A percentile compares a stretch with the other conserved stretches of the same genome.
Evolutionary conservation across 306 rosid genomes (phyloP).

Genomic region (Sicyos edulis): DNA sequence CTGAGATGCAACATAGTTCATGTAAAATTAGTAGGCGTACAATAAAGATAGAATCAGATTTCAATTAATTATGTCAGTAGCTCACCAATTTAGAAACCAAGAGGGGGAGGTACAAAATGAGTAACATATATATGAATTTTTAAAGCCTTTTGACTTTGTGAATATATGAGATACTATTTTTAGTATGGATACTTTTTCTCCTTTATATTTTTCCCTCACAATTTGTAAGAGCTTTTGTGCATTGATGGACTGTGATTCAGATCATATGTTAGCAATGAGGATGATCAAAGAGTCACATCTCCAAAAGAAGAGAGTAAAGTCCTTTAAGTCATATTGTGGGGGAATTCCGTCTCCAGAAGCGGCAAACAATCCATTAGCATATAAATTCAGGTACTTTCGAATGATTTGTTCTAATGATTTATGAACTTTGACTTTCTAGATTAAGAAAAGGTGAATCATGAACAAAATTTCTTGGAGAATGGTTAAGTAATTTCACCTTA

Average conservation of each 20-base stretch:
- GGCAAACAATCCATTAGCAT: slow-evolving; percentile 92
- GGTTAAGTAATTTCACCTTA: neutral
- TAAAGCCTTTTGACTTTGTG: neutral
- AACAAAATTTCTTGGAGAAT: neutral
- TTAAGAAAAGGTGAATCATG: neutral
- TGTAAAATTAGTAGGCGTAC: neutral
- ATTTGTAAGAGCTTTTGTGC: neutral
- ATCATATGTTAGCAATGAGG: slow-evolving; percentile 99
- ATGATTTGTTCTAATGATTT: neutral
- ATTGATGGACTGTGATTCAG: slow-evolving; percentile 33
- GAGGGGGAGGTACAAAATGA: neutral
- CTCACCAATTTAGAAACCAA: neutral
- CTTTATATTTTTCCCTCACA: slow-evolving; percentile 7
- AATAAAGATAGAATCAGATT: neutral
- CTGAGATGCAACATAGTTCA: neutral
- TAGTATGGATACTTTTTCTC: neutral
- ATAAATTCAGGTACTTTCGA: slow-evolving; percentile 77
- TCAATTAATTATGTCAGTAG: neutral
- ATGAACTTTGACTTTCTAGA: neutral
- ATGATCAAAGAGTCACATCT: slow-evolving; percentile 73
- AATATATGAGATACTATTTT: neutral
- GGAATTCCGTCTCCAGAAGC: slow-evolving; percentile 94
- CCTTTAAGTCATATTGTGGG: slow-evolving; percentile 87
- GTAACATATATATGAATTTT: neutral
- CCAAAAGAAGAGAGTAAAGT: slow-evolving; percentile 57